Base-by-base conservation (phyloP, 768 basidiomycete genomes). In the Auricularia sp. region DNA sequence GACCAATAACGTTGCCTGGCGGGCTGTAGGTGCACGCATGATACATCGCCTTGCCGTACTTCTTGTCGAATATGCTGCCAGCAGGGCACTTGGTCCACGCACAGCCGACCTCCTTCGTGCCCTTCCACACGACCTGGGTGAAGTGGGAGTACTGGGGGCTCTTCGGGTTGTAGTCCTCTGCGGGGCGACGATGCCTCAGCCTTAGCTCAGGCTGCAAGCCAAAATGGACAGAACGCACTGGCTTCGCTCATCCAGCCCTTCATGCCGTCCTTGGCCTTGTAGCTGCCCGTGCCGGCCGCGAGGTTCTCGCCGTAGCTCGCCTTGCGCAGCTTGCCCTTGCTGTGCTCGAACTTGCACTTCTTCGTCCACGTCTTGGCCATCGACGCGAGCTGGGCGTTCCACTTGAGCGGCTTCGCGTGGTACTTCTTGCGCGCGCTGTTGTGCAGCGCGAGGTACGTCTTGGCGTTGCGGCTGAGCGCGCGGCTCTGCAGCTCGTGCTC, bases 11-110 rank as follows among this genome's bases (percentile, higher is more conserved):
- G 69, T 90, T 89, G 23, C 87, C 86, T 34, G 81, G 78, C 33
- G 86, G 84, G 66, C 84, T 73, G 70, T 89, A 88, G 62, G 87
- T 69, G 70, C 87, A 88, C 43, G 87, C 86, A 70, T 85, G 78
- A 67, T 84, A 77, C 2, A 79, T 81, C 39, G 83, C 84, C 21
- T 8, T 59, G 63, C 7, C 80, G 8, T 73, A 73, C 34, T 64
- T 64, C n/a, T 66, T 66, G 51, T 76, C 77, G 66, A 88, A 83
- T 64, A 87, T 74, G 61, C 8, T 66, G 53, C 18, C n/a, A 18
- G 74, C 74, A 36, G 70, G 69, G 73, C 87, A 88, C 58, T 69
- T 70, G 34, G 82, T 77, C 36, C 77, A 72, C 33, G 81, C 83
- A 67, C 86, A 88, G 14, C 86, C 85, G 64, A 87, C 71, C 62